Evolutionary conservation across 148 eudicot species (phyloP).

Genomic region (Chenopodium quinoa): DNA sequence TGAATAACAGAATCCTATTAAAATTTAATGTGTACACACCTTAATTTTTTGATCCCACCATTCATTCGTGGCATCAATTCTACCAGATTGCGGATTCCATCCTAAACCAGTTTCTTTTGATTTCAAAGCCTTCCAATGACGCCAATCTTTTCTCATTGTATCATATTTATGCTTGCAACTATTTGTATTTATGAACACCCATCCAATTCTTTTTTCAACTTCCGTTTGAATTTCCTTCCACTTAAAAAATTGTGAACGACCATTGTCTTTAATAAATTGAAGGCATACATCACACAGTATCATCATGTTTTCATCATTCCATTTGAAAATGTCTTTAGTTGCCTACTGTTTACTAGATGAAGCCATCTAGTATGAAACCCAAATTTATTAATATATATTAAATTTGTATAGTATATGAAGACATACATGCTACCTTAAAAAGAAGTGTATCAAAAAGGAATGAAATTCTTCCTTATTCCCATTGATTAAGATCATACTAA

Average conservation of each 20-base stretch:
- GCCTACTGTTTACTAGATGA: background rate
- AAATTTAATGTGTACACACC: background rate
- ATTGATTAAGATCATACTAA: no score
- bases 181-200: background rate
- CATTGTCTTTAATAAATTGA: background rate
- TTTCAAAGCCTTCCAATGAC: background rate
- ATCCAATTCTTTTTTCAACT: background rate
- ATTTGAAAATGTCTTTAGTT: background rate
- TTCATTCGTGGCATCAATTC: background rate
- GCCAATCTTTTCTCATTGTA: background rate
- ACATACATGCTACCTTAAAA: no score
- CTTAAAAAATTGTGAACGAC: background rate
- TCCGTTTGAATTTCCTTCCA: background rate
- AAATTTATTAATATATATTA: no score
- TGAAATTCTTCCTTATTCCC: no score
- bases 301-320: background rate
- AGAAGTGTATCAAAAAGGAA: no score
- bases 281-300: background rate
- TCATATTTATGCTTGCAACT: background rate
- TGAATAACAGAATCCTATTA: no score
- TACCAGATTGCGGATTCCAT: background rate
- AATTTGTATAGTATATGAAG: no score
- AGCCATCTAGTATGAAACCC: background rate
- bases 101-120: background rate
- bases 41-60: background rate